phyloP scores from a whole-genome alignment of 768 basidiomycete species.

The Russula foetens region DNA sequence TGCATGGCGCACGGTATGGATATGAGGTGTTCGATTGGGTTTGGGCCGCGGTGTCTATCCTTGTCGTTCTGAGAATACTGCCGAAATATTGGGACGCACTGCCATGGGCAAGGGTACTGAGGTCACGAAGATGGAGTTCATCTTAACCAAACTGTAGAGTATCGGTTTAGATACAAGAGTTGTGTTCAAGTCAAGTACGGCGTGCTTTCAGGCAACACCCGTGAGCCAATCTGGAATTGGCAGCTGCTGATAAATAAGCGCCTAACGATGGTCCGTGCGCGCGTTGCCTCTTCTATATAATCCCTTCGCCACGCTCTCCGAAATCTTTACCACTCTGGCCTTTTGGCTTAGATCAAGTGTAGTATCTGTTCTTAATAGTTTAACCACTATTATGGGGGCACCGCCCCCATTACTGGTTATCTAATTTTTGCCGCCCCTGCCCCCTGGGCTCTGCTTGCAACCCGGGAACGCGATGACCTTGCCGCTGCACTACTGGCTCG shows the following conservation, averaged over 20 bases:
- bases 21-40: conserved; percentile 61
- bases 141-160: neutral
- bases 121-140: neutral
- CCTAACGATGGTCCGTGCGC: neutral
- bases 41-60: conserved; percentile 38
- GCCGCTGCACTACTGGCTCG: conserved; percentile 20
- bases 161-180: no score
- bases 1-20: conserved; percentile 58
- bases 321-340: conserved; percentile 73
- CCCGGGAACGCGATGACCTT: conserved; percentile 15
- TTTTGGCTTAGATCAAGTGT: conserved; percentile 98
- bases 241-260: no score
- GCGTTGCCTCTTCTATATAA: conserved; percentile 2
- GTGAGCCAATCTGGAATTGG: no score
- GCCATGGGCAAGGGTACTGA: neutral
- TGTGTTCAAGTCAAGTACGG: no score
- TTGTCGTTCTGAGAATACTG: conserved; percentile 41
- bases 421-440: conserved; percentile 27
- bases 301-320: neutral
- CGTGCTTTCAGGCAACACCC: no score
- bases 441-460: conserved; percentile 19
- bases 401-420: conserved; percentile 28
- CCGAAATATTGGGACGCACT: conserved; percentile 21
- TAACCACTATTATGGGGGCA: conserved; percentile 37
- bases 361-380: conserved; percentile 92